phyloP scores from a whole-genome alignment of 2,329 filamentous ascomycete species.

The Botrytis galanthina region DNA sequence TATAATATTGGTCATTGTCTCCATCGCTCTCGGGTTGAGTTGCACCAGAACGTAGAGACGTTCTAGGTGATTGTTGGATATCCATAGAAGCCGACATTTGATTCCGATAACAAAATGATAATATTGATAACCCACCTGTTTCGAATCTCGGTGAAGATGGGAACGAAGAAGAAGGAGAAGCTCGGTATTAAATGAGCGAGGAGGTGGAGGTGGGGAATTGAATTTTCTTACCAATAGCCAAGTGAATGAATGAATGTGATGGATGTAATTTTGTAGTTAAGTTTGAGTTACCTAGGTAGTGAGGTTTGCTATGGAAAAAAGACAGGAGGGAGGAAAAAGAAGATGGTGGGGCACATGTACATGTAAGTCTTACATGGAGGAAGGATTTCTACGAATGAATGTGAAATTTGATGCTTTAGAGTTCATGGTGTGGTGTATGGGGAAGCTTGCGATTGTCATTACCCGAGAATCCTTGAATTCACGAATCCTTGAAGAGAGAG shows the following conservation, averaged over 20 bases:
- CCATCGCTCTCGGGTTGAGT: constrained; percentile 38
- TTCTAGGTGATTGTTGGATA: constrained; percentile 34
- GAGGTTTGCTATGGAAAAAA: not conserved
- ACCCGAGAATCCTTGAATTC: not conserved
- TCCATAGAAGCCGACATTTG: constrained; percentile 32
- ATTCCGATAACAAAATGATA: constrained; percentile 2
- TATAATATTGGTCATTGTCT: constrained; percentile 31
- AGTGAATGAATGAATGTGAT: not conserved
- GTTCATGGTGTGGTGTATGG: not conserved
- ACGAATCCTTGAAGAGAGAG: not conserved
- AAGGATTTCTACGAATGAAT: not conserved
- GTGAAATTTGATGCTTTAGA: not conserved
- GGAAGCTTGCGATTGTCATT: not conserved
- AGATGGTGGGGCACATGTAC: not conserved
- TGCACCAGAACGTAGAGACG: constrained; percentile 29
- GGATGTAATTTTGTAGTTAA: not conserved
- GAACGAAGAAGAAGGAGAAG: constrained; percentile 26
- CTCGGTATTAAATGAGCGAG: constrained; percentile 30
- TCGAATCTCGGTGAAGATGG: constrained; percentile 33
- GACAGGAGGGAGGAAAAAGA: not conserved
- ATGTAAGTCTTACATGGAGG: not conserved
- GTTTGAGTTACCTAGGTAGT: no score
- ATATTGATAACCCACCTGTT: constrained; percentile 5
- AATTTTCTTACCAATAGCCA: not conserved
- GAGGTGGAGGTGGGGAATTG: not conserved